Conservation (phyloP, 768 basidiomycete species). For the Pleurotus pulmonarius region DNA sequence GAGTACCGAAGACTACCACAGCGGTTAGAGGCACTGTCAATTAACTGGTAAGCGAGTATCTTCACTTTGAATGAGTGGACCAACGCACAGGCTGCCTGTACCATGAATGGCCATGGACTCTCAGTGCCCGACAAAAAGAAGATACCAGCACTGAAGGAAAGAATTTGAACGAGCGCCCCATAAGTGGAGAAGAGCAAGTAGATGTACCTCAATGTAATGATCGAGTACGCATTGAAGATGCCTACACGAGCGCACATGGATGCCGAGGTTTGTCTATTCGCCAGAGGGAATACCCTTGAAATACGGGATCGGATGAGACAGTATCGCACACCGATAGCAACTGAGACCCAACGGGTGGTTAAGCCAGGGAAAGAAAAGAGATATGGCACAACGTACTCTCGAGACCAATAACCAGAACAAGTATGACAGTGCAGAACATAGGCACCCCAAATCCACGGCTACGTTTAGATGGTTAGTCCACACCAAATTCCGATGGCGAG, state of each 20-base stretch:
- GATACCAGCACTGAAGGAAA: conserved; percentile 28
- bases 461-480: not conserved
- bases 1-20: conserved; percentile 45
- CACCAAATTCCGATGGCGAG: not conserved
- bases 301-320: conserved; percentile 35
- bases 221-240: conserved; percentile 42
- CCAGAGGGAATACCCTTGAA: conserved; percentile 37
- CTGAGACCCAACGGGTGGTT: conserved; percentile 22
- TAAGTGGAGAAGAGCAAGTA: not conserved
- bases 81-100: conserved; percentile 45
- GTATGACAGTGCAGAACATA: conserved; percentile 37
- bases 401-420: conserved; percentile 36
- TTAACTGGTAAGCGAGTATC: conserved; percentile 2
- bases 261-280: conserved; percentile 28
- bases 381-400: conserved; percentile 31
- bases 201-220: conserved; percentile 39
- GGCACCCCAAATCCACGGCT: conserved; percentile 33
- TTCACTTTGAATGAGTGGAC: conserved; percentile 2
- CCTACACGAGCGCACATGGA: conserved; percentile 34
- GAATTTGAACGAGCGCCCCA: conserved; percentile 1
- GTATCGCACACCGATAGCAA: conserved; percentile 38
- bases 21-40: conserved; percentile 45
- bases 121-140: conserved; percentile 28
- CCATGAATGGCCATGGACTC: conserved; percentile 38
- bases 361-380: too few relatives aligned